Base-by-base conservation (phyloP, 106 monocot species). In the Dioscorea dumetorum region DNA sequence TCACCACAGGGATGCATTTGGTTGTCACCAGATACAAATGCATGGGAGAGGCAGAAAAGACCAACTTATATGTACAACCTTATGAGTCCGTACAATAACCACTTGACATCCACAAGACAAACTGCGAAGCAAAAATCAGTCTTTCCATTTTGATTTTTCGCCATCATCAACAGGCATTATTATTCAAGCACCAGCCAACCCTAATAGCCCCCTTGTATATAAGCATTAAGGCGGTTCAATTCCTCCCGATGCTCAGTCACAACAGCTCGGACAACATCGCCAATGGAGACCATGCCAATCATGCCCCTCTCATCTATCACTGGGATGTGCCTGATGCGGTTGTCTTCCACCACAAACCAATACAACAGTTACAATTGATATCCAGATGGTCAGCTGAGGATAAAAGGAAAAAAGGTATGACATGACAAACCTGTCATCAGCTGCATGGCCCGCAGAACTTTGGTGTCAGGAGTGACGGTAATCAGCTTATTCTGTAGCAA, bases 211-310 rank as follows among this genome's bases (percentile, higher is more conserved):
- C 97, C 97, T 52, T 97, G 97, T 50, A 97, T 97, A 50, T 53
- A 97, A 10, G 84, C 88, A 70, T 83, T 97, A n/a, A 97, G 80
- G 74, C 91, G 91, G 57, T 82, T 66, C 75, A 95, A 82, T 76
- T 95, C 95, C 78, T 95, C 88, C 23, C 86, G 76, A 62, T 95
- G 84, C 82, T 95, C 92, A 12, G 60, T 79, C 59, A 97, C 89
- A 18, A 97, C 97, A 5, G 91, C 97, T 48, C 92, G 84, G 72
- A 97, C 97, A 22, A 97, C 91, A 66, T 97, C 92, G 3, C 97
- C 97, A 35, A 97, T 97, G 48, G 92, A 97, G 61, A 92, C 89
- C 97, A 97, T 97, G 54, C 97, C 97, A 8, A 87, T 15, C 95
- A 97, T 91, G 34, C 76, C 84, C 63, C 60, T 79, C 21, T 77